Evolutionary conservation across 441 rosid species (phyloP), one percentile per base, ranked within the genome.

Genomic region (Gossypium schwendimanii): DNA sequence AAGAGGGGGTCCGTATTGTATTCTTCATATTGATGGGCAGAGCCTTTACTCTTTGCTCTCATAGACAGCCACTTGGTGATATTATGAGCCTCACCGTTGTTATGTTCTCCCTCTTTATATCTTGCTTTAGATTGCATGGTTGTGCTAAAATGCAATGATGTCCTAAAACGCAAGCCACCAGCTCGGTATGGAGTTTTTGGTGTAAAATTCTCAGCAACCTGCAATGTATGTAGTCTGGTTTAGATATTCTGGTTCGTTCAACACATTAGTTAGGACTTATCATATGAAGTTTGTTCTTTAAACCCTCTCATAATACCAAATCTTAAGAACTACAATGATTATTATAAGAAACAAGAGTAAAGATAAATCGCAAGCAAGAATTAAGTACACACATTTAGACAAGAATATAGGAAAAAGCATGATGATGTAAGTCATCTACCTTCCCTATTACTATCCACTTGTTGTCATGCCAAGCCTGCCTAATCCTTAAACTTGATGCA

Each of bases 381-480:
- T 5, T 2, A n/a, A 61, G 10, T 10, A 57, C 62, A 61, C 53
- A 36, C 54, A 53, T 23, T 39, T 39, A 23, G 44, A 20, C 36
- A 12, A 73, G 26, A 53, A 33, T 20, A 10, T 2, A 41, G 11
- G 45, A 12, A 69, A 75, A 53, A 76, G 58, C 41, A 66, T 47
- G 55, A 55, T 6, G 66, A 63, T 10, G 47, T 0, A 14, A 28
- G 47, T 20, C 67, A 54, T 75, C 78, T 39, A 84, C 85, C 87
- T 79, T 78, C 67, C 77, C 71, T 1, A 52, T 78, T 55, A 72
- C 57, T 12, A 75, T 70, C 87, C 84, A 80, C 75, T 73, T 63
- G 52, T 66, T 76, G 12, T 69, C 73, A 70, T 72, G 79, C 82
- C 85, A 80, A 39, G 74, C 70, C 64, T 54, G 81, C 78, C 70